Evolutionary conservation across 441 rosid genomes (phyloP).

Genomic region (Gossypium schwendimanii): DNA sequence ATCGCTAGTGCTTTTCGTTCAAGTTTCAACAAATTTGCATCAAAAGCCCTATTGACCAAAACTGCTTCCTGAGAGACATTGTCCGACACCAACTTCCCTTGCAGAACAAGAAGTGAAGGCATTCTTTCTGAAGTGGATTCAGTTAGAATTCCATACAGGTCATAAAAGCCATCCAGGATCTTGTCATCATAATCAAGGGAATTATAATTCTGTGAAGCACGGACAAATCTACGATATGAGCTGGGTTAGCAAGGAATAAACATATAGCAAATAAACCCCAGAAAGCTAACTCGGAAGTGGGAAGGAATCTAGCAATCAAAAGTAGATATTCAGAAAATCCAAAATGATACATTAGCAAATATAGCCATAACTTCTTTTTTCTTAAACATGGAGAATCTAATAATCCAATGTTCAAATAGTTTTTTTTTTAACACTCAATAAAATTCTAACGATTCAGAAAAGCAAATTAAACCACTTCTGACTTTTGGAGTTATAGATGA

Average conservation of each 20-base stretch:
- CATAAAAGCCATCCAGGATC: constrained; percentile 94
- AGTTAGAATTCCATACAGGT: constrained; percentile 62
- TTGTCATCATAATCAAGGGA: constrained; percentile 93
- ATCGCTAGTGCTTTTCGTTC: constrained; percentile 62
- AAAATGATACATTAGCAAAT: background rate
- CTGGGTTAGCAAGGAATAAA: constrained; percentile 42
- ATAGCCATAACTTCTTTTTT: background rate
- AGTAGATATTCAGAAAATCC: background rate
- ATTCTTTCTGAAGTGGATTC: constrained; percentile 59
- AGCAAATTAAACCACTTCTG: too few species aligned
- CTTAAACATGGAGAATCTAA: background rate
- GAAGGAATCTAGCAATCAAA: constrained; percentile 1
- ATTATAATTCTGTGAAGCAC: constrained; percentile 82
- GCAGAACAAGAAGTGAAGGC: constrained; percentile 88
- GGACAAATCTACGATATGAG: constrained; percentile 59
- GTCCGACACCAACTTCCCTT: constrained; percentile 63
- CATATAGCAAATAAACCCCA: constrained; percentile 20
- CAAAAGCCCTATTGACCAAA: constrained; percentile 80
- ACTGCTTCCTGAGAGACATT: constrained; percentile 76
- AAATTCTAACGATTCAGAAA: too few species aligned
- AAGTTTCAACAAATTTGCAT: constrained; percentile 70
- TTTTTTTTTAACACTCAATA: too few species aligned
- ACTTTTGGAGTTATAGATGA: too few species aligned
- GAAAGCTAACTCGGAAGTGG: constrained; percentile 1
- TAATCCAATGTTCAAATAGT: background rate